Conservation (phyloP, 495 filamentous ascomycete species). For the Parathielavia hyrcaniae region DNA sequence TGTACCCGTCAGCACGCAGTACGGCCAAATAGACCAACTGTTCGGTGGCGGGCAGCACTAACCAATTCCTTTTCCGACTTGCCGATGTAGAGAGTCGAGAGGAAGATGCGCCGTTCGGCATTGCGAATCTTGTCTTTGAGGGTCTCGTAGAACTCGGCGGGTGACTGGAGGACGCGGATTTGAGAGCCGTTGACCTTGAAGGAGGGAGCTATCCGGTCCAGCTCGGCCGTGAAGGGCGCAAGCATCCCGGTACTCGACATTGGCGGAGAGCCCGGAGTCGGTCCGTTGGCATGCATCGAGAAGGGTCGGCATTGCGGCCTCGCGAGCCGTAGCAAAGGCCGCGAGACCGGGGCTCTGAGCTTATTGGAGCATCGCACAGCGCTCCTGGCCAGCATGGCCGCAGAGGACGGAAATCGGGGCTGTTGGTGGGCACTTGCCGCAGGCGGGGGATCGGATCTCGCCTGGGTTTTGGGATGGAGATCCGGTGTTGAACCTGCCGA, state of each 20-base stretch:
- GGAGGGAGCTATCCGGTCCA: slow-evolving; percentile 82
- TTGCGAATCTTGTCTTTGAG: slow-evolving; percentile 80
- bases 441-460: slow-evolving; percentile 4
- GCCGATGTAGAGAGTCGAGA: slow-evolving; percentile 94
- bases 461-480: slow-evolving; percentile 1
- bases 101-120: slow-evolving; percentile 73
- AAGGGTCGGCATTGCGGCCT: slow-evolving; percentile 39
- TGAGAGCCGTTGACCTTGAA: slow-evolving; percentile 80
- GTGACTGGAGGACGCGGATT: slow-evolving; percentile 71
- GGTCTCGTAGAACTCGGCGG: slow-evolving; percentile 77
- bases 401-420: slow-evolving; percentile 7
- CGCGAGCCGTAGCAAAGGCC: slow-evolving; percentile 27
- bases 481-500: slow-evolving; percentile 15
- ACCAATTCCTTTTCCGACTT: slow-evolving; percentile 87
- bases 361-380: slow-evolving; percentile 31
- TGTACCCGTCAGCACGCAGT: slow-evolving; percentile 29
- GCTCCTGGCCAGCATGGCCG: slow-evolving; percentile 35
- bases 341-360: slow-evolving; percentile 23
- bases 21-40: background rate
- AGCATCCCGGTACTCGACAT: slow-evolving; percentile 43
- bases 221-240: slow-evolving; percentile 64
- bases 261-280: slow-evolving; percentile 18
- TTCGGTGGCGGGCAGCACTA: slow-evolving; percentile 21
- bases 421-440: background rate
- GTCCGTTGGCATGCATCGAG: slow-evolving; percentile 36